phyloP scores from a whole-genome alignment of 306 rosid species.

The Rosa chinensis region DNA sequence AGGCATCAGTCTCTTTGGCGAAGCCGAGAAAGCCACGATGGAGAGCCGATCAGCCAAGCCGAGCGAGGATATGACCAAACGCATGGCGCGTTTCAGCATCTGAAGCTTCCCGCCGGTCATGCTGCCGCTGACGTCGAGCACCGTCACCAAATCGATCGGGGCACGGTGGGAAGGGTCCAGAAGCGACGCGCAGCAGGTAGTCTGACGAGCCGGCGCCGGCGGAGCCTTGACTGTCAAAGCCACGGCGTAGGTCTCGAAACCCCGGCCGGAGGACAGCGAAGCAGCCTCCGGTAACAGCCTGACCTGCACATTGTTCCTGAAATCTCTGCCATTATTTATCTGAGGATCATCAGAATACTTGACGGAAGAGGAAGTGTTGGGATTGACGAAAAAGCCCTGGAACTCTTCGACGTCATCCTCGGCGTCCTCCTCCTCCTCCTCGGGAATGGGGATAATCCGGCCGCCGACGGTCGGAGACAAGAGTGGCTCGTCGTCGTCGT shows the following conservation, averaged over 20 bases:
- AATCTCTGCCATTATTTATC: conserved; percentile 27
- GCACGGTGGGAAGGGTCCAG: conserved; percentile 51
- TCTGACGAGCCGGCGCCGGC: conserved; percentile 29
- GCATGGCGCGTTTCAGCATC: conserved; percentile 86
- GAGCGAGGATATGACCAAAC: conserved; percentile 66
- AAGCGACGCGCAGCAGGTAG: conserved; percentile 13
- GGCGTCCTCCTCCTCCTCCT: conserved; percentile 52
- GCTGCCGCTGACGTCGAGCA: conserved; percentile 68
- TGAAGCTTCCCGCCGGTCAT: conserved; percentile 70
- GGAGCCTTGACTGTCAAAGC: conserved; percentile 72
- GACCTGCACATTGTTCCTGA: conserved; percentile 57
- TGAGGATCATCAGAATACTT: conserved; percentile 41
- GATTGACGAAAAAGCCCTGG: conserved; percentile 73
- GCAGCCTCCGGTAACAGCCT: conserved; percentile 77
- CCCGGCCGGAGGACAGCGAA: conserved; percentile 43
- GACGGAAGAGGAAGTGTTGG: conserved; percentile 45
- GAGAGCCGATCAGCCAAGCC: conserved; percentile 75
- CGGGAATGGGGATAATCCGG: conserved; percentile 61
- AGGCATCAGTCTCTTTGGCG: conserved; percentile 53
- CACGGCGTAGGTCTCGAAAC: conserved; percentile 62
- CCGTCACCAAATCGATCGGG: conserved; percentile 78
- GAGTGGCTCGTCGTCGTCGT: conserved; percentile 77
- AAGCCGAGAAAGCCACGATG: conserved; percentile 66
- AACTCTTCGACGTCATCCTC: conserved; percentile 61
- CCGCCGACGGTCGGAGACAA: conserved; percentile 50